phyloP scores from a whole-genome alignment of 805 yeast genomes.

The Saccharomycopsis sp. region DNA sequence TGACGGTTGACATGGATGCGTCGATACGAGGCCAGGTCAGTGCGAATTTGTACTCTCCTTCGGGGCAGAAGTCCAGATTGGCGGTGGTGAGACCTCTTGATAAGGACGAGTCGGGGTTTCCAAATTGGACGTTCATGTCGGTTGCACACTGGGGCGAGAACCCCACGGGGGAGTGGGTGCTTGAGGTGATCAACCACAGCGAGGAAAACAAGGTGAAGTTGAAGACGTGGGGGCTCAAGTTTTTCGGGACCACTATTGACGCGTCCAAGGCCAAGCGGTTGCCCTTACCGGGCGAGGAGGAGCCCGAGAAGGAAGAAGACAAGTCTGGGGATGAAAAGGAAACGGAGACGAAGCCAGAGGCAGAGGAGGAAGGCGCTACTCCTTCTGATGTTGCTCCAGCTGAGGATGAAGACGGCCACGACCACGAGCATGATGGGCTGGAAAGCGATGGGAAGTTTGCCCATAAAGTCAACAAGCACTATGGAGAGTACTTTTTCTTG shows the following conservation, averaged over 20 bases:
- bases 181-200: slow-evolving; percentile 47
- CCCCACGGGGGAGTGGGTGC: slow-evolving; percentile 75
- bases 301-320: slow-evolving; percentile 19
- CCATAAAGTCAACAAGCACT: slow-evolving; percentile 34
- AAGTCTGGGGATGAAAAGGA: not conserved
- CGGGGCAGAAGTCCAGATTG: slow-evolving; percentile 61
- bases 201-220: slow-evolving; percentile 33
- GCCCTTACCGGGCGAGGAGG: slow-evolving; percentile 34
- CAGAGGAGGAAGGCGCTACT: not conserved
- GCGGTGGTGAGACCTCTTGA: slow-evolving; percentile 64
- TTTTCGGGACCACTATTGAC: slow-evolving; percentile 77
- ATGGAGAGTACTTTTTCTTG: slow-evolving; percentile 53
- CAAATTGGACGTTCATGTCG: slow-evolving; percentile 86
- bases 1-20: slow-evolving; percentile 63
- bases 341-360: slow-evolving; percentile 1
- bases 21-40: slow-evolving; percentile 60
- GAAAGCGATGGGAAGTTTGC: slow-evolving; percentile 31
- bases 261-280: slow-evolving; percentile 50
- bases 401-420: slow-evolving; percentile 10
- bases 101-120: slow-evolving; percentile 46
- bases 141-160: slow-evolving; percentile 97
- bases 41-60: slow-evolving; percentile 63
- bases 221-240: slow-evolving; percentile 62
- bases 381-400: slow-evolving; percentile 22
- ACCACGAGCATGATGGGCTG: slow-evolving; percentile 29